Percentiles rank a stretch among this genome's conserved stretches.
phyloP scores from a whole-genome alignment of 2,329 filamentous ascomycete genomes.

The Ophiosphaerella narmari region DNA sequence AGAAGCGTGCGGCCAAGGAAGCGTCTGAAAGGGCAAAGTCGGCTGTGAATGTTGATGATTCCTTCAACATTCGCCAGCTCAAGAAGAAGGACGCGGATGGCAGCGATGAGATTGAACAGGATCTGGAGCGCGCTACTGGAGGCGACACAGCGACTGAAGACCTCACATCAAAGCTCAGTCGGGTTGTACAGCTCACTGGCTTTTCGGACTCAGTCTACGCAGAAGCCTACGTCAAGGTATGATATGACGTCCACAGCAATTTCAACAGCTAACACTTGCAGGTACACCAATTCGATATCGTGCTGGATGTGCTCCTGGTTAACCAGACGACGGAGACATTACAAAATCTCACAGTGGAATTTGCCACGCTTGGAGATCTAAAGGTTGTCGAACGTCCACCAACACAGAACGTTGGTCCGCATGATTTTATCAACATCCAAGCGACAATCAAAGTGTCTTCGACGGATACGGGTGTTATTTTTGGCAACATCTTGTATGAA shows the following conservation, averaged over 20 bases:
- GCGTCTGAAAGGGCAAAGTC: conserved; percentile 91
- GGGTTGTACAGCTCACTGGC: conserved; percentile 94
- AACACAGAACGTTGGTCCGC: conserved; percentile 91
- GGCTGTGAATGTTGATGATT: conserved; percentile 93
- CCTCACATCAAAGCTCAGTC: conserved; percentile 88
- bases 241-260: not conserved
- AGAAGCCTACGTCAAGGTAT: conserved; percentile 93
- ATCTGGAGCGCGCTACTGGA: conserved; percentile 91
- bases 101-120: conserved; percentile 81
- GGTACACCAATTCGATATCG: conserved; percentile 96
- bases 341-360: conserved; percentile 96
- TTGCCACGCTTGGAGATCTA: conserved; percentile 95
- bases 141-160: conserved; percentile 85
- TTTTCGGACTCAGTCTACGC: conserved; percentile 98
- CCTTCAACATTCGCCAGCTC: conserved; percentile 88
- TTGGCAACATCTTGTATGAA: conserved; percentile 98
- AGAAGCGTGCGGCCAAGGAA: conserved; percentile 94
- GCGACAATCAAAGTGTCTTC: conserved; percentile 98
- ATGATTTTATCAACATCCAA: conserved; percentile 98
- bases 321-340: conserved; percentile 97
- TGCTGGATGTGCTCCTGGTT: conserved; percentile 92
- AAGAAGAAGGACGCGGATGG: conserved; percentile 84
- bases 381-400: conserved; percentile 97
- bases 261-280: conserved; percentile 16
- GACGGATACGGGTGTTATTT: conserved; percentile 97